A percentile compares a stretch with the other conserved stretches of the same genome.
These are phyloP conservation scores for Salinomyces thailandicus DNA, from an alignment of 2,329 filamentous ascomycete genomes.

Conservation along the genomic window DNA sequence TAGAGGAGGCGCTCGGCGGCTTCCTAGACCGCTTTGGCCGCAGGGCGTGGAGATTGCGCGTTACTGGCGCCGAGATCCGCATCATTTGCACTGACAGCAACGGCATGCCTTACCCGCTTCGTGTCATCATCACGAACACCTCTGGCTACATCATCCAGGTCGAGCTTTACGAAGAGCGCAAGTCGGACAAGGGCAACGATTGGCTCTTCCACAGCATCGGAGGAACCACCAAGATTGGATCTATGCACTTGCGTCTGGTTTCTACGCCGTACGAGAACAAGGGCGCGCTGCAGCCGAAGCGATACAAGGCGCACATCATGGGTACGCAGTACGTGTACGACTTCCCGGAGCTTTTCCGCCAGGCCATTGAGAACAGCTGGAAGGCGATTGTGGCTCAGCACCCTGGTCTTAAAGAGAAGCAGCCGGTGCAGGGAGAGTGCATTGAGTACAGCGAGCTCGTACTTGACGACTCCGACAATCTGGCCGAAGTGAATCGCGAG, in stretches of 20 bases:
- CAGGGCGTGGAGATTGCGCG: conserved; percentile 89
- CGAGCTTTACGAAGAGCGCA: conserved; percentile 94
- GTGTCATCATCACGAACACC: conserved; percentile 95
- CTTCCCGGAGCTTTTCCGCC: conserved; percentile 98
- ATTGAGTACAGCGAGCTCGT: conserved; percentile 91
- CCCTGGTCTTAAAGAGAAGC: conserved; percentile 63
- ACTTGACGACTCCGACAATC: conserved; percentile 82
- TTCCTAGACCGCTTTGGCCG: conserved; percentile 96
- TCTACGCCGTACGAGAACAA: conserved; percentile 92
- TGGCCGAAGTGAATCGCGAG: conserved; percentile 88
- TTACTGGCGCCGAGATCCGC: conserved; percentile 93
- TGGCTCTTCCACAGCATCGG: conserved; percentile 99
- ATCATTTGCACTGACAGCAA: conserved; percentile 92
- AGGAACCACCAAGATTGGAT: conserved; percentile 85
- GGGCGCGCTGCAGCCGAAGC: conserved; percentile 96
- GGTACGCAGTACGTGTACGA: conserved; percentile 99
- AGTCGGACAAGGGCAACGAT: conserved; percentile 85
- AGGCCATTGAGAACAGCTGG: conserved; percentile 96
- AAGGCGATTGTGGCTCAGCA: conserved; percentile 62
- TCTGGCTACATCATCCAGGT: conserved; percentile 97
- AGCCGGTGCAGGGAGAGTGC: conserved; percentile 79
- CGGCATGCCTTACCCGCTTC: conserved; percentile 77
- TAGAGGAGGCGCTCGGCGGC: conserved; percentile 83
- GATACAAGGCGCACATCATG: conserved; percentile 99
- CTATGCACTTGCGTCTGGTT: conserved; percentile 87